Conservation (phyloP, 2,329 filamentous ascomycete genomes). For the Cucurbitaria berberidis region DNA sequence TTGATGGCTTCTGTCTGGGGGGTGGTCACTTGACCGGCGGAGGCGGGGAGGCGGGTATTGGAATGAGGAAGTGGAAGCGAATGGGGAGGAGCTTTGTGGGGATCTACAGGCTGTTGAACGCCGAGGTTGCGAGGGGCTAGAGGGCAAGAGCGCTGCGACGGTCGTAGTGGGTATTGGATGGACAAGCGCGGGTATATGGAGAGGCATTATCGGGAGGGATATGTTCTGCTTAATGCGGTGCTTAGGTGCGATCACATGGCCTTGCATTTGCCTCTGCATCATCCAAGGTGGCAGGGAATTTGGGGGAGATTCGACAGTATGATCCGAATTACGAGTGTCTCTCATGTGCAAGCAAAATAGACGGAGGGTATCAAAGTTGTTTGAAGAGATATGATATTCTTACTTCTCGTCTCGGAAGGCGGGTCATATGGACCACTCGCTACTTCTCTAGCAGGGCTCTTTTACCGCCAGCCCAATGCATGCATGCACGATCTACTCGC, state of each 20-base stretch:
- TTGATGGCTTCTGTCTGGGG: background rate
- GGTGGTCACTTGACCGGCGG: background rate
- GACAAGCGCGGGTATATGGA: background rate
- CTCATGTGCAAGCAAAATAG: too few relatives aligned
- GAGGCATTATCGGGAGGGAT: background rate
- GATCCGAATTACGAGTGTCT: too few relatives aligned
- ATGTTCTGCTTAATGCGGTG: background rate
- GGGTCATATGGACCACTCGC: background rate
- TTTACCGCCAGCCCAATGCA: conserved; percentile 2
- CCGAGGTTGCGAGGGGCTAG: background rate
- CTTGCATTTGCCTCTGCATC: background rate
- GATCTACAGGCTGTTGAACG: too few relatives aligned
- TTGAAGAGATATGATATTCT: background rate
- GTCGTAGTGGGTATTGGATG: background rate
- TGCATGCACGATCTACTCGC: conserved; percentile 4
- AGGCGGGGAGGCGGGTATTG: background rate
- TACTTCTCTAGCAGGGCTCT: background rate
- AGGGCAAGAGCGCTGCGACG: too few relatives aligned
- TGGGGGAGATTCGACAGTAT: background rate
- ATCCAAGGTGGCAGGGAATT: background rate
- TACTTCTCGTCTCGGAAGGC: background rate
- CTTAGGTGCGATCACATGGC: background rate
- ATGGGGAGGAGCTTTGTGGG: too few relatives aligned
- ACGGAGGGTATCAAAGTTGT: background rate
- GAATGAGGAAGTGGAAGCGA: too few relatives aligned